These are phyloP conservation scores for Yarrowia bubula DNA, from an alignment of 805 yeast genomes.

Conservation along the genomic window DNA sequence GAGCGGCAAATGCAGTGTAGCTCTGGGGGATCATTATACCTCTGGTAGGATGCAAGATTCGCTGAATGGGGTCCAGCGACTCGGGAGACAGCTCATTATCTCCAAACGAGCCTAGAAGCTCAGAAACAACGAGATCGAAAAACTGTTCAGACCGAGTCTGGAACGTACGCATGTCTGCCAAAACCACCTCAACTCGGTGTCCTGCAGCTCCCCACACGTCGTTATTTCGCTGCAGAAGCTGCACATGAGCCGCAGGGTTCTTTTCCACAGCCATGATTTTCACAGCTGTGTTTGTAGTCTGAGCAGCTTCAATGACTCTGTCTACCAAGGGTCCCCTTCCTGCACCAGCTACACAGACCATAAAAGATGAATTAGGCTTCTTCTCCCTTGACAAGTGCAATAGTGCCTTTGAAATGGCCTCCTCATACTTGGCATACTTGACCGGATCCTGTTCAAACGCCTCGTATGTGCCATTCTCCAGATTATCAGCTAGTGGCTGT, in stretches of 20 bases:
- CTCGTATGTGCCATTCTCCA: slow-evolving; percentile 60
- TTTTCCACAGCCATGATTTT: slow-evolving; percentile 65
- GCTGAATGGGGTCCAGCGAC: slow-evolving; percentile 52
- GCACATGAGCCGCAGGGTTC: slow-evolving; percentile 57
- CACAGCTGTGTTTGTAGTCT: slow-evolving; percentile 33
- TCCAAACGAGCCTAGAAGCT: slow-evolving; percentile 85
- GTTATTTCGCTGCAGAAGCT: slow-evolving; percentile 50
- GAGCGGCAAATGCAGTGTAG: slow-evolving; percentile 61
- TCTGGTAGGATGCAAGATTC: slow-evolving; percentile 41
- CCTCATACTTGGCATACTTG: slow-evolving; percentile 67
- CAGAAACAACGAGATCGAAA: slow-evolving; percentile 65
- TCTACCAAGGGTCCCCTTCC: slow-evolving; percentile 84
- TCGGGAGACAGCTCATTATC: slow-evolving; percentile 91
- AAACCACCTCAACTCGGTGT: slow-evolving; percentile 48
- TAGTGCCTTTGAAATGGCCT: slow-evolving; percentile 54
- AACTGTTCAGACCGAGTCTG: slow-evolving; percentile 40
- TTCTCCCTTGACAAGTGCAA: neutral
- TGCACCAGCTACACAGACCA: slow-evolving; percentile 72
- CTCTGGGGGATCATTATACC: slow-evolving; percentile 64
- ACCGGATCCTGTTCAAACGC: slow-evolving; percentile 67
- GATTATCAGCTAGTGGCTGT: slow-evolving; percentile 62
- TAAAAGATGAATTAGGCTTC: neutral
- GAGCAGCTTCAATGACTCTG: slow-evolving; percentile 47
- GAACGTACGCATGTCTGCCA: slow-evolving; percentile 61
- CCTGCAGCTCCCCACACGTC: slow-evolving; percentile 49